These are phyloP conservation scores for Arthrobotrys pseudoclavata DNA, from an alignment of 2,329 filamentous ascomycete genomes.

Conservation along the genomic window DNA sequence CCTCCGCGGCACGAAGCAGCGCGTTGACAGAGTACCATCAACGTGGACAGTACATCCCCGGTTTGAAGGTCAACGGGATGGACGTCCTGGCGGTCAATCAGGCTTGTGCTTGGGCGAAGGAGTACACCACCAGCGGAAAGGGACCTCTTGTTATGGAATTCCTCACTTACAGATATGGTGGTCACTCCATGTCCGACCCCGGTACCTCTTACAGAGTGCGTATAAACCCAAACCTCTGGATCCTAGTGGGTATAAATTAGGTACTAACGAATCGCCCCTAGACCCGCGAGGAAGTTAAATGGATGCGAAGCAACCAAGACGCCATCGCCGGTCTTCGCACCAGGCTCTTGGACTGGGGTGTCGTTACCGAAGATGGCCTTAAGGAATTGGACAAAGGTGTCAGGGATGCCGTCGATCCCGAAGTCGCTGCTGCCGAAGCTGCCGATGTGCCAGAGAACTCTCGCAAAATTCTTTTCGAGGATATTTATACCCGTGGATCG, in stretches of 20 bases:
- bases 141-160: conserved; percentile 97
- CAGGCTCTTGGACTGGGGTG: conserved; percentile 95
- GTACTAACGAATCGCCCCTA: conserved; percentile 62
- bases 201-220: conserved; percentile 90
- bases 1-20: conserved; percentile 90
- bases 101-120: conserved; percentile 92
- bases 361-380: conserved; percentile 92
- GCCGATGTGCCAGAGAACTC: conserved; percentile 85
- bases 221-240: conserved; percentile 63
- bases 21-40: conserved; percentile 99
- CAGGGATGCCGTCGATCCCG: conserved; percentile 83
- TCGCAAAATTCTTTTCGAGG: conserved; percentile 89
- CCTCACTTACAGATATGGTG: conserved; percentile 98
- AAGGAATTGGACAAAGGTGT: conserved; percentile 97
- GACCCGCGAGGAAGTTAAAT: conserved; percentile 98
- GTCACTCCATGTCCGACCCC: conserved; percentile 99
- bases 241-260: too few relatives aligned
- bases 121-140: conserved; percentile 84
- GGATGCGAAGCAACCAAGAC: conserved; percentile 99
- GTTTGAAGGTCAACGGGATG: conserved; percentile 99
- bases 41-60: conserved; percentile 99
- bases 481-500: conserved; percentile 89
- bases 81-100: conserved; percentile 98
- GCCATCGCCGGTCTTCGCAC: conserved; percentile 98
- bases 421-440: conserved; percentile 89